A percentile compares a stretch with the other conserved stretches of the same genome.
These are phyloP conservation scores for Leccinum barrowsii DNA, from an alignment of 768 basidiomycete genomes.

Conservation along the genomic window DNA sequence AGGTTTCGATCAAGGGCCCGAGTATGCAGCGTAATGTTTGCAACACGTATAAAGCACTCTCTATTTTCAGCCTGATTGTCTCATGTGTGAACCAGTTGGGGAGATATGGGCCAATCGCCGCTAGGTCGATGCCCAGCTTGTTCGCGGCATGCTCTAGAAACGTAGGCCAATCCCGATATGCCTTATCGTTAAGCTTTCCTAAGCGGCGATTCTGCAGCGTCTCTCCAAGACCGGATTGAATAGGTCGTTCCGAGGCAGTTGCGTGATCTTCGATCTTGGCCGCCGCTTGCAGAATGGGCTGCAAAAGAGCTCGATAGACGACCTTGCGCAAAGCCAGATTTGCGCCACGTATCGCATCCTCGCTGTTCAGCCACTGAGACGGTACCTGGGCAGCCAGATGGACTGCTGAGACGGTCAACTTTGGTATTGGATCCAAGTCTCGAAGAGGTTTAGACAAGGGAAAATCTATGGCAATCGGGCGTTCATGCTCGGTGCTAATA, in stretches of 20 bases:
- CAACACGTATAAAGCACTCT: conserved; percentile 50
- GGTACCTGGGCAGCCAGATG: conserved; percentile 76
- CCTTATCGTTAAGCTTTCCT: conserved; percentile 49
- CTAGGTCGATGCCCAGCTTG: conserved; percentile 25
- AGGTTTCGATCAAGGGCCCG: conserved; percentile 64
- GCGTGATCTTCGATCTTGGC: not conserved
- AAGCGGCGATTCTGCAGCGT: conserved; percentile 43
- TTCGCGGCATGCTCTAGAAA: conserved; percentile 39
- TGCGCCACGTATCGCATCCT: conserved; percentile 33
- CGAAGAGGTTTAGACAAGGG: conserved; percentile 41
- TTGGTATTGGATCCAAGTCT: conserved; percentile 14
- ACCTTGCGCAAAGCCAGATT: conserved; percentile 63
- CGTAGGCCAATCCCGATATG: conserved; percentile 47
- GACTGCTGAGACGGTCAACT: conserved; percentile 39
- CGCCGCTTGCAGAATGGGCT: conserved; percentile 23
- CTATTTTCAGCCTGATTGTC: conserved; percentile 26
- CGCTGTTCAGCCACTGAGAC: conserved; percentile 50
- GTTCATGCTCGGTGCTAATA: conserved; percentile 3
- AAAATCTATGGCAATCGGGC: conserved; percentile 41
- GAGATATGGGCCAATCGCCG: conserved; percentile 8
- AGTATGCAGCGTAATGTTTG: conserved; percentile 66
- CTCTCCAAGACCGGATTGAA: conserved; percentile 34
- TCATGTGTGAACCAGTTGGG: conserved; percentile 23
- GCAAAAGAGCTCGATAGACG: conserved; percentile 66
- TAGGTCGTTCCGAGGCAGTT: not conserved